Conservation (phyloP, 345 rosid species). For the Salix brachista region DNA sequence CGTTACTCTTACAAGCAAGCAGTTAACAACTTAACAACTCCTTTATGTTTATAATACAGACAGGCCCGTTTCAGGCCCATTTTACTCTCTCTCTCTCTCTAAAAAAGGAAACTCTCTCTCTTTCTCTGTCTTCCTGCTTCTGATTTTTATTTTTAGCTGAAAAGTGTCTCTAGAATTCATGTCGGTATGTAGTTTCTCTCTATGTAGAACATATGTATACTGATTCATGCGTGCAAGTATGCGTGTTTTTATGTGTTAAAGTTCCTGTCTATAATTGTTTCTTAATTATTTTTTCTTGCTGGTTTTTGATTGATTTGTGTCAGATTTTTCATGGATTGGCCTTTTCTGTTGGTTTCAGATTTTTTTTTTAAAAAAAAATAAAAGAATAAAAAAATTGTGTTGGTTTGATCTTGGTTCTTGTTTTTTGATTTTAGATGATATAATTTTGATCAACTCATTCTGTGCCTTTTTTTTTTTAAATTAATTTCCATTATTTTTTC, state of each 20-base stretch:
- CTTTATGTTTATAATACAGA: background rate
- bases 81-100: slow-evolving; percentile 2
- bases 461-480: background rate
- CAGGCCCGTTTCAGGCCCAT: slow-evolving; percentile 13
- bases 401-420: slow-evolving; percentile 7
- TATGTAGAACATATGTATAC: background rate
- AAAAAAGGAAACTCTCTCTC: slow-evolving; percentile 7
- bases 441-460: slow-evolving; percentile 4
- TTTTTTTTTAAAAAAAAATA: background rate
- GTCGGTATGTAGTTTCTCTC: slow-evolving; percentile 49
- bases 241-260: background rate
- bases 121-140: slow-evolving; percentile 9
- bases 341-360: background rate
- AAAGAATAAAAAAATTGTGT: background rate
- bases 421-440: background rate
- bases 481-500: background rate
- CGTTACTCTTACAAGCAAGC: slow-evolving; percentile 27
- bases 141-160: background rate
- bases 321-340: background rate
- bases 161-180: slow-evolving; percentile 37
- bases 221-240: background rate
- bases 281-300: slow-evolving; percentile 1
- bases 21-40: background rate
- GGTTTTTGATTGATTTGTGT: slow-evolving; percentile 3
- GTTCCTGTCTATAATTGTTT: slow-evolving; percentile 11